phyloP scores from a whole-genome alignment of 331 rosid species.

The Pyrus hybrid region DNA sequence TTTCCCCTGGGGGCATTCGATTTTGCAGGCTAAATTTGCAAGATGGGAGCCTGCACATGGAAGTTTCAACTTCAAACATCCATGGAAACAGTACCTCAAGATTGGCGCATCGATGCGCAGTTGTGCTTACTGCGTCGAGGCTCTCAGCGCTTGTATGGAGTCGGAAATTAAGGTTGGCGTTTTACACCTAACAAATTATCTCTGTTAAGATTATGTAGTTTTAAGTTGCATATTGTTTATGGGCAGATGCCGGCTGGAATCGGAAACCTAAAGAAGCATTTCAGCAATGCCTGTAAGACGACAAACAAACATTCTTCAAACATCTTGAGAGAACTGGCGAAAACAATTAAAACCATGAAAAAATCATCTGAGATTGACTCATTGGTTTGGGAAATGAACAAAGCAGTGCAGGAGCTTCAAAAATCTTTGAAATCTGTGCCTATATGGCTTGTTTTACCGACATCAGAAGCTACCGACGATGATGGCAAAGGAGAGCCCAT shows the following conservation, averaged over 20 bases:
- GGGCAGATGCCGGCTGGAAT: neutral
- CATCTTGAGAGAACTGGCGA: slow-evolving; percentile 45
- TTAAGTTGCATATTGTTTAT: neutral
- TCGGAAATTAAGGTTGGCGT: slow-evolving; percentile 44
- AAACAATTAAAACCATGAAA: slow-evolving; percentile 40
- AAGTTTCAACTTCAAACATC: slow-evolving; percentile 65
- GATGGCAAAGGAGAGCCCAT: neutral
- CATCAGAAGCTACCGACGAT: neutral
- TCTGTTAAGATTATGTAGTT: neutral
- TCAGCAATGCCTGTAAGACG: slow-evolving; percentile 27
- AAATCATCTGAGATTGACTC: slow-evolving; percentile 38
- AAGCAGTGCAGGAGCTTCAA: slow-evolving; percentile 39
- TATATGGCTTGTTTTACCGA: neutral
- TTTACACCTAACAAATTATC: neutral
- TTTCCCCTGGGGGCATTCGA: neutral
- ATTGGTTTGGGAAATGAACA: slow-evolving; percentile 36
- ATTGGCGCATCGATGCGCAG: slow-evolving; percentile 60
- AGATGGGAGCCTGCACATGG: slow-evolving; percentile 90
- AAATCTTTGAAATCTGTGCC: slow-evolving; percentile 38
- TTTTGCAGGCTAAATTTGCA: slow-evolving; percentile 61
- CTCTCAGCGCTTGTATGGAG: slow-evolving; percentile 53
- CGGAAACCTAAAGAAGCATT: slow-evolving; percentile 15
- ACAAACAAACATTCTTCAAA: slow-evolving; percentile 23
- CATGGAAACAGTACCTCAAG: slow-evolving; percentile 66
- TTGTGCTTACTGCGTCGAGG: slow-evolving; percentile 65